Evolutionary conservation across 2,329 filamentous ascomycete species (phyloP).

Genomic region (Cordyceps javanica): DNA sequence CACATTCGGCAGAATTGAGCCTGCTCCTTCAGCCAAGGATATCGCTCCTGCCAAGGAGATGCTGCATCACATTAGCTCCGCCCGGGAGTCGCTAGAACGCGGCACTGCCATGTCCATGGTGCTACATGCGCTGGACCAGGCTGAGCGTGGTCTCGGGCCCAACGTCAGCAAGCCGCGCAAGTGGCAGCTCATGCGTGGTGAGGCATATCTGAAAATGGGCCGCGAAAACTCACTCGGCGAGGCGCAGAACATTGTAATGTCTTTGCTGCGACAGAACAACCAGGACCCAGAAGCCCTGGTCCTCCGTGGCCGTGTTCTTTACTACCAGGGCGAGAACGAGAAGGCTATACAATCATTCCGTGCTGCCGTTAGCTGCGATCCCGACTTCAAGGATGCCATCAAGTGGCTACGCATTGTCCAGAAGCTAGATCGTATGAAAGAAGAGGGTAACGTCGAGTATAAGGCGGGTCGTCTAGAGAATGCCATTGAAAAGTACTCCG

Average conservation of each 20-base stretch:
- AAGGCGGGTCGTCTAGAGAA: conserved; percentile 74
- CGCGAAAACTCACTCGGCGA: conserved; percentile 84
- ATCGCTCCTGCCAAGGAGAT: conserved; percentile 77
- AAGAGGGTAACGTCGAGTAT: conserved; percentile 86
- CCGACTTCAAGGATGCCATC: conserved; percentile 82
- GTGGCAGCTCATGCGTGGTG: conserved; percentile 88
- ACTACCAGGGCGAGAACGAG: conserved; percentile 88
- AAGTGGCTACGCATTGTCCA: conserved; percentile 86
- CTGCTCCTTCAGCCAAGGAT: conserved; percentile 78
- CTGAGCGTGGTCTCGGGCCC: conserved; percentile 69
- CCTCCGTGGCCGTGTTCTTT: conserved; percentile 78
- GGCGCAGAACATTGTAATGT: conserved; percentile 88
- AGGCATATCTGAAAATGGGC: conserved; percentile 89
- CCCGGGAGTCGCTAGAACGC: conserved; percentile 67
- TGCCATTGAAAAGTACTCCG: conserved; percentile 78
- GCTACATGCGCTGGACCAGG: conserved; percentile 84
- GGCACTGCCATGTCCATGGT: conserved; percentile 86
- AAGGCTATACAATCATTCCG: conserved; percentile 91
- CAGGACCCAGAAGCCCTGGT: conserved; percentile 93
- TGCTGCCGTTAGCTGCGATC: conserved; percentile 82
- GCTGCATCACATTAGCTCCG: conserved; percentile 73
- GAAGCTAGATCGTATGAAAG: conserved; percentile 88
- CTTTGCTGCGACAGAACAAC: conserved; percentile 74
- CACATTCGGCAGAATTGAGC: conserved; percentile 74
- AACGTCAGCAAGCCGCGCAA: conserved; percentile 79